phyloP scores from a whole-genome alignment of 2,329 filamentous ascomycete genomes.

The Fusarium oxysporum region DNA sequence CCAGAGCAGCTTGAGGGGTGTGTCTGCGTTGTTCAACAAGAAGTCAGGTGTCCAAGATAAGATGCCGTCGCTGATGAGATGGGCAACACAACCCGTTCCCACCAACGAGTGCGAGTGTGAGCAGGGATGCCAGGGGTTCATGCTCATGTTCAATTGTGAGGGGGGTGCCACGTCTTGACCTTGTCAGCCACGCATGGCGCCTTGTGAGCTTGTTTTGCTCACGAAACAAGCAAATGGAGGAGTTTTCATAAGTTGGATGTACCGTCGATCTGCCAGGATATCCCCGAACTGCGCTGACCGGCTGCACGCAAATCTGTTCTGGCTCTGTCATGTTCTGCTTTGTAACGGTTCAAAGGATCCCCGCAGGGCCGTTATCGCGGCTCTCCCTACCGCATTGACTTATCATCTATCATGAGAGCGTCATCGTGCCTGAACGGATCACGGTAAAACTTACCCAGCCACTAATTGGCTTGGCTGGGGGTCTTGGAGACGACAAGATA shows the following conservation, averaged over 20 bases:
- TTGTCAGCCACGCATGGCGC: slow-evolving; percentile 23
- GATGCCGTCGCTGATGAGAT: slow-evolving; percentile 31
- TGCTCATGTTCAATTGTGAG: neutral
- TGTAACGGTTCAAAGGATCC: slow-evolving; percentile 3
- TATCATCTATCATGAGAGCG: slow-evolving; percentile 33
- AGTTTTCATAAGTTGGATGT: slow-evolving; percentile 20
- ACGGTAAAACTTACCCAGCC: slow-evolving; percentile 11
- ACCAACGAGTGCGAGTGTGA: neutral
- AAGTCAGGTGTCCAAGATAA: slow-evolving; percentile 34
- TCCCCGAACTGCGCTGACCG: slow-evolving; percentile 39
- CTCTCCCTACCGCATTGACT: slow-evolving; percentile 1
- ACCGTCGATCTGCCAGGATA: slow-evolving; percentile 38
- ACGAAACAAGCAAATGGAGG: neutral
- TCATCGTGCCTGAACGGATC: slow-evolving; percentile 36
- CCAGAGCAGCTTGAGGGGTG: slow-evolving; percentile 18
- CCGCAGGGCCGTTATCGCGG: slow-evolving; percentile 32
- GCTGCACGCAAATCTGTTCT: slow-evolving; percentile 40
- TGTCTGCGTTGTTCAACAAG: slow-evolving; percentile 35
- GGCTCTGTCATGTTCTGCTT: neutral
- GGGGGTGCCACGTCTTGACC: slow-evolving; percentile 26
- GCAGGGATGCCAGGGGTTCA: slow-evolving; percentile 11
- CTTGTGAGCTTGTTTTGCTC: slow-evolving; percentile 8
- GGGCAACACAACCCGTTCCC: slow-evolving; percentile 12
- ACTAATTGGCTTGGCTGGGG: slow-evolving; percentile 3
- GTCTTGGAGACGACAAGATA: slow-evolving; percentile 14